A percentile compares a stretch with the other conserved stretches of the same genome.
Conservation (phyloP, 2,329 filamentous ascomycete genomes). For the Scleromitrula shiraiana region DNA sequence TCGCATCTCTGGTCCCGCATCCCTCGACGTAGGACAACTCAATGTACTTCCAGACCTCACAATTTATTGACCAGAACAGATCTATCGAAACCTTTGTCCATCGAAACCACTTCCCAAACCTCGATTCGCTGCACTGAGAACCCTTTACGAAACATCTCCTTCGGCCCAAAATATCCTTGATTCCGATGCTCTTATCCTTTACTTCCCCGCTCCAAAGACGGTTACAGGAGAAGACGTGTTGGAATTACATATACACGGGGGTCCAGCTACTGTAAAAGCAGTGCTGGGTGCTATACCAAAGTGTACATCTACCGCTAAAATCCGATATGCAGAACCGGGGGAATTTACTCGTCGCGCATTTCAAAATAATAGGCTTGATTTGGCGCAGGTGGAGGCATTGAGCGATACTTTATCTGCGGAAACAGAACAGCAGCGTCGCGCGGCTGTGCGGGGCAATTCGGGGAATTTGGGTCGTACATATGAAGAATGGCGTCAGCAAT, state of each 20-base stretch:
- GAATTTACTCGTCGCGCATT: slow-evolving; percentile 95
- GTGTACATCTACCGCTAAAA: slow-evolving; percentile 33
- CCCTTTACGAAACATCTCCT: slow-evolving; percentile 54
- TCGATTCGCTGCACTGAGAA: slow-evolving; percentile 63
- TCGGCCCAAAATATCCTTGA: slow-evolving; percentile 43
- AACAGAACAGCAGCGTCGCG: slow-evolving; percentile 86
- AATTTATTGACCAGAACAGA: slow-evolving; percentile 33
- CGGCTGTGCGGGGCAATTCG: slow-evolving; percentile 72
- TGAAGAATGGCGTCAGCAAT: slow-evolving; percentile 68
- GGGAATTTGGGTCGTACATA: slow-evolving; percentile 66
- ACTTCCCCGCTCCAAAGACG: slow-evolving; percentile 72
- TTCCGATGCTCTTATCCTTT: slow-evolving; percentile 59
- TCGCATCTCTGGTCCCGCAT: slow-evolving; percentile 74
- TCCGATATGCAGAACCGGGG: slow-evolving; percentile 87
- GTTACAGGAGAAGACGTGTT: slow-evolving; percentile 90
- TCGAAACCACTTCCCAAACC: slow-evolving; percentile 44
- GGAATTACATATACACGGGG: slow-evolving; percentile 92
- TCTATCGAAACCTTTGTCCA: slow-evolving; percentile 59
- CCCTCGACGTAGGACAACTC: slow-evolving; percentile 47
- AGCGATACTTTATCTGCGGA: slow-evolving; percentile 58
- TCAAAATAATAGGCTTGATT: slow-evolving; percentile 72
- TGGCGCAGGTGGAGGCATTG: slow-evolving; percentile 71
- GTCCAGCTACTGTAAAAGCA: slow-evolving; percentile 78
- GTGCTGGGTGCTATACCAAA: slow-evolving; percentile 69
- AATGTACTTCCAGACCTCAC: slow-evolving; percentile 3